Percentiles rank a stretch among this genome's conserved stretches.
Conservation (phyloP, 1,139 yeast species). For the Blastobotrys buckinghamii region DNA sequence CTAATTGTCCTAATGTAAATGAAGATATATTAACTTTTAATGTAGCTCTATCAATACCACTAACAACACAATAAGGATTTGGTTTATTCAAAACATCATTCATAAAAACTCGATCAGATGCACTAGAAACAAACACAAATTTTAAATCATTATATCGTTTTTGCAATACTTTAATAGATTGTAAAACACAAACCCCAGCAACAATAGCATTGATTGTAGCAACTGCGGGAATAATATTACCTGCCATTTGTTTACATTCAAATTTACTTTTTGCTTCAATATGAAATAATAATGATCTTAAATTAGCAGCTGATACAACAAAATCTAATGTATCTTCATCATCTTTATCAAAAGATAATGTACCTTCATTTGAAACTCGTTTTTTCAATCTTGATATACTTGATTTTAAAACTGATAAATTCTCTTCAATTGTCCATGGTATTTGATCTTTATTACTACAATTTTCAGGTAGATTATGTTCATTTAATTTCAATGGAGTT, state of each 20-base stretch:
- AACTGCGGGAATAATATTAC: constrained; percentile 96
- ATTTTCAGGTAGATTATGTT: constrained; percentile 24
- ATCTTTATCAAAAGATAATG: constrained; percentile 74
- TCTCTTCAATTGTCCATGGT: constrained; percentile 59
- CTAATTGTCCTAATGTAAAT: constrained; percentile 38
- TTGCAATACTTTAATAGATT: constrained; percentile 52
- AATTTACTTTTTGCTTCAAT: constrained; percentile 75
- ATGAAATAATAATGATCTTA: constrained; percentile 66
- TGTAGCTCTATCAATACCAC: constrained; percentile 56
- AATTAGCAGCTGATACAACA: constrained; percentile 82
- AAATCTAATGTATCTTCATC: constrained; percentile 86
- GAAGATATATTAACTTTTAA: constrained; percentile 34
- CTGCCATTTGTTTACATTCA: constrained; percentile 90
- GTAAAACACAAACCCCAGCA: constrained; percentile 80
- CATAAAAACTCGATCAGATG: constrained; percentile 63
- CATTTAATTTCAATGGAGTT: constrained; percentile 44
- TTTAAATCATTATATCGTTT: constrained; percentile 27
- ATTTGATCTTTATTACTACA: constrained; percentile 49
- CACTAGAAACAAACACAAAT: constrained; percentile 59
- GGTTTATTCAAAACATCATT: constrained; percentile 58
- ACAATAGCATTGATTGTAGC: constrained; percentile 97
- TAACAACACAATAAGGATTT: constrained; percentile 64
- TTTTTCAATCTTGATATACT: constrained; percentile 47
- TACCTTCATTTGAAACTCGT: constrained; percentile 39
- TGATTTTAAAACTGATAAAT: constrained; percentile 52